A percentile compares a stretch with the other conserved stretches of the same genome.
These are phyloP conservation scores for Rhizopogon sp. DNA, from an alignment of 768 basidiomycete species.

Conservation along the genomic window DNA sequence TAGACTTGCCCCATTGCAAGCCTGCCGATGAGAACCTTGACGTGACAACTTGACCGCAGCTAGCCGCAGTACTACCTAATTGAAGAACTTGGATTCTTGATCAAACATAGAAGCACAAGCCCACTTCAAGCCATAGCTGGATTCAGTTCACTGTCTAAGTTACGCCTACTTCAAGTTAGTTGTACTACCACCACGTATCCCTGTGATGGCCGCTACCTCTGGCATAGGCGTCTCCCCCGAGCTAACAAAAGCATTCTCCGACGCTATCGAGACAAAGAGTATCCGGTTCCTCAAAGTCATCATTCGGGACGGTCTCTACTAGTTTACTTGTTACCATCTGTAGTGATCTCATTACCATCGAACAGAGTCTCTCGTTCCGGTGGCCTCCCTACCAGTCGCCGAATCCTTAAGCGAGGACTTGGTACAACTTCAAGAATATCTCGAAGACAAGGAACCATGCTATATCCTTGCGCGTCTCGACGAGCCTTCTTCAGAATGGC, in stretches of 20 bases:
- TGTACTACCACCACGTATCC: neutral
- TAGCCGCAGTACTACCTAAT: too few relatives aligned
- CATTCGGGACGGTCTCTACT: constrained; percentile 64
- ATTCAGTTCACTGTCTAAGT: neutral
- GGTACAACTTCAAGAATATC: constrained; percentile 45
- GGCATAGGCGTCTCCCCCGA: constrained; percentile 63
- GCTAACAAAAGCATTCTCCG: constrained; percentile 52
- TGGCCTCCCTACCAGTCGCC: constrained; percentile 40
- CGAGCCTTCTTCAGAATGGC: constrained; percentile 58
- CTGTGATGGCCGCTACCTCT: constrained; percentile 64
- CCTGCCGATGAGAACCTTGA: too few relatives aligned
- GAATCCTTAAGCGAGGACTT: constrained; percentile 64
- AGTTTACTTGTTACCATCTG: constrained; percentile 1
- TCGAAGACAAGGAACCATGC: constrained; percentile 62
- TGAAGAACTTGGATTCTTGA: too few relatives aligned
- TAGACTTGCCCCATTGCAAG: too few relatives aligned
- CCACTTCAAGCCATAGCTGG: neutral
- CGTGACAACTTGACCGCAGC: too few relatives aligned
- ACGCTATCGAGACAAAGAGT: constrained; percentile 43
- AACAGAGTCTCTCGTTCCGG: constrained; percentile 66
- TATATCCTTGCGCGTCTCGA: constrained; percentile 71
- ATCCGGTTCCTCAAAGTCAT: constrained; percentile 74
- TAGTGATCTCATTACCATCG: constrained; percentile 21
- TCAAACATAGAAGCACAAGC: neutral
- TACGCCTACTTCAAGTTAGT: too few relatives aligned